These are phyloP conservation scores for Phyllosticta citrichinensis DNA, from an alignment of 2,329 filamentous ascomycete genomes.

Conservation along the genomic window DNA sequence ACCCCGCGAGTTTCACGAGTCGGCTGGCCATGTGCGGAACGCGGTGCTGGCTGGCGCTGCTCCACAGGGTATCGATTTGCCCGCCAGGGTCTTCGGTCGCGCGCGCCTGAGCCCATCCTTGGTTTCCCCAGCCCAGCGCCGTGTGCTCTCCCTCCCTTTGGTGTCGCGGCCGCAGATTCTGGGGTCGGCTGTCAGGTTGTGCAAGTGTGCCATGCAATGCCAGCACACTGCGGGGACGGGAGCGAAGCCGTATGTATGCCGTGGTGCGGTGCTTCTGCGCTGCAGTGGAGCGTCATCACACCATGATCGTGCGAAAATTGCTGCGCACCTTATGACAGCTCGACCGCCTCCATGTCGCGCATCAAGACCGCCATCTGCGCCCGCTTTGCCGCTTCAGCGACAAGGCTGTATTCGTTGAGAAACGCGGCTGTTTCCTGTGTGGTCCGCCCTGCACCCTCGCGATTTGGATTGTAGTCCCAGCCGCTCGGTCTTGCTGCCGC, in stretches of 20 bases:
- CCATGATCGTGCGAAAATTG: neutral
- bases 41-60: neutral
- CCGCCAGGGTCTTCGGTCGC: neutral
- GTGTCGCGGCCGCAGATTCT: neutral
- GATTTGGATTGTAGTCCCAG: conserved; percentile 26
- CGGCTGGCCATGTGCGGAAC: neutral
- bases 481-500: conserved; percentile 10
- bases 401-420: conserved; percentile 70
- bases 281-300: conserved; percentile 4
- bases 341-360: conserved; percentile 71
- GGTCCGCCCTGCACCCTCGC: conserved; percentile 24
- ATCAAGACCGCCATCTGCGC: conserved; percentile 85
- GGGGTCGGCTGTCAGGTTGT: neutral
- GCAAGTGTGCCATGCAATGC: neutral
- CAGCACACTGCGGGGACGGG: neutral
- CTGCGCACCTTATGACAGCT: conserved; percentile 31
- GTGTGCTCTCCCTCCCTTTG: neutral
- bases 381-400: conserved; percentile 86
- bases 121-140: neutral
- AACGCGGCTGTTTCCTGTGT: conserved; percentile 48
- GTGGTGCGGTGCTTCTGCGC: neutral
- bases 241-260: neutral
- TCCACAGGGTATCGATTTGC: neutral
- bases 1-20: neutral
- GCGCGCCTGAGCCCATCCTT: neutral